Evolutionary conservation across 1,139 yeast species (phyloP).

Genomic region (Taphrina sp.): DNA sequence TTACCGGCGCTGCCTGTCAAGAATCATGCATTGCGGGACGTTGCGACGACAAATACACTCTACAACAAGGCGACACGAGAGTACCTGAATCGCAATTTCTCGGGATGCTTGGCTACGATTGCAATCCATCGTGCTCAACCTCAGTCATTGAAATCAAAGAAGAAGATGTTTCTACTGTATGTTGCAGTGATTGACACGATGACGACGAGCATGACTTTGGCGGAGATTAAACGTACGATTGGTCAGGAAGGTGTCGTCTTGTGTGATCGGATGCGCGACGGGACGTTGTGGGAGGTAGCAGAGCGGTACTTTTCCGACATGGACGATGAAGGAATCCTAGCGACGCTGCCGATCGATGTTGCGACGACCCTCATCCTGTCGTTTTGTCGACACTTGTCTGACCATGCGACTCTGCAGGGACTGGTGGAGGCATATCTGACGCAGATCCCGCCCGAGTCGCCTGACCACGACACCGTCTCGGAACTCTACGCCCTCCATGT

Average conservation of each 20-base stretch:
- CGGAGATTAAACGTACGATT: neutral
- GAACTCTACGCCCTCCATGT: slow-evolving; percentile 32
- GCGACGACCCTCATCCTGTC: slow-evolving; percentile 14
- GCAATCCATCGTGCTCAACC: slow-evolving; percentile 5
- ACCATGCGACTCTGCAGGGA: slow-evolving; percentile 9
- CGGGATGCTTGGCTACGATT: slow-evolving; percentile 5
- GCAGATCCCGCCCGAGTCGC: slow-evolving; percentile 10
- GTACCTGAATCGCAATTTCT: slow-evolving; percentile 18
- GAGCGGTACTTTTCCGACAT: slow-evolving; percentile 1
- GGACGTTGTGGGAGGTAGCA: slow-evolving; percentile 25
- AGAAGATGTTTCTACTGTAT: slow-evolving; percentile 17
- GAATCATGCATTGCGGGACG: slow-evolving; percentile 11
- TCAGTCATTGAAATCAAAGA: slow-evolving; percentile 5
- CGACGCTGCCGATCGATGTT: slow-evolving; percentile 3
- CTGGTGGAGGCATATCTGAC: slow-evolving; percentile 19
- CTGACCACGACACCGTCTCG: slow-evolving; percentile 7
- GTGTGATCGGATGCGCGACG: slow-evolving; percentile 1
- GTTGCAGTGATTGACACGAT: slow-evolving; percentile 24
- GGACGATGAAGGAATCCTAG: too few species aligned
- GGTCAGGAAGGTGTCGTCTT: slow-evolving; percentile 11
- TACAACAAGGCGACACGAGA: slow-evolving; percentile 19
- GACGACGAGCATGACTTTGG: slow-evolving; percentile 5
- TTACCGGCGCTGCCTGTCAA: slow-evolving; percentile 20
- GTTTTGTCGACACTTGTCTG: slow-evolving; percentile 7
- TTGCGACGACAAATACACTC: slow-evolving; percentile 11